Percentiles rank a stretch among this genome's conserved stretches.
phyloP scores from a whole-genome alignment of 352 stramenopile species.

The Phytophthora ohioensis region DNA sequence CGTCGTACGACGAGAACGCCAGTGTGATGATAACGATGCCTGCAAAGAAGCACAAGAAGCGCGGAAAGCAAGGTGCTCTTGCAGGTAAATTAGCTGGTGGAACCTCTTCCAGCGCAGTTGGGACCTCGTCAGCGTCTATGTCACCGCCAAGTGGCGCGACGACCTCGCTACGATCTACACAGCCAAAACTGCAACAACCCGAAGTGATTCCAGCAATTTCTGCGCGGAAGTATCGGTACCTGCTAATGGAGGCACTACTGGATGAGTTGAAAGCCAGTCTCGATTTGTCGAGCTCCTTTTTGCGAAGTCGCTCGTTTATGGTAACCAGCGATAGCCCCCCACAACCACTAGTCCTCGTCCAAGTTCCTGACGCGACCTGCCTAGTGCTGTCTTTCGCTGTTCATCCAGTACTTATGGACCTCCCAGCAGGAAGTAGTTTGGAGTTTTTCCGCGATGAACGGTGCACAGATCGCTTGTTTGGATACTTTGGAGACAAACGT shows the following conservation, averaged over 20 bases:
- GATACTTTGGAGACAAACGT: constrained; percentile 80
- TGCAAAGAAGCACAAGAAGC: constrained; percentile 52
- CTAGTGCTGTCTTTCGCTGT: constrained; percentile 83
- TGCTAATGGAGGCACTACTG: constrained; percentile 69
- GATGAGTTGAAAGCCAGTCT: constrained; percentile 62
- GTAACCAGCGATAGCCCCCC: constrained; percentile 77
- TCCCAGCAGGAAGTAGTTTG: constrained; percentile 71
- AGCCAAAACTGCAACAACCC: constrained; percentile 44
- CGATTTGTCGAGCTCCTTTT: constrained; percentile 56
- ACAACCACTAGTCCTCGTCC: constrained; percentile 63
- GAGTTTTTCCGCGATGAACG: constrained; percentile 77
- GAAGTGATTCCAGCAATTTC: constrained; percentile 41
- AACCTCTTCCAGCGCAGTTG: constrained; percentile 13
- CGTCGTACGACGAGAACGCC: constrained; percentile 43
- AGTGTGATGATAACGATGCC: constrained; percentile 38
- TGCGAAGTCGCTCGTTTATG: constrained; percentile 62
- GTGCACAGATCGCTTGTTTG: constrained; percentile 70
- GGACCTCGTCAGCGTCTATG: constrained; percentile 1
- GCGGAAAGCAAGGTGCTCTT: constrained; percentile 41
- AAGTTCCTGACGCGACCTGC: constrained; percentile 70
- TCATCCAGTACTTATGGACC: constrained; percentile 83
- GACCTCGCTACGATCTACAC: constrained; percentile 32
- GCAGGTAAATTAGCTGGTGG: constrained; percentile 34
- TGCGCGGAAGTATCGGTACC: constrained; percentile 63
- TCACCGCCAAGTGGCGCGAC: constrained; percentile 13